phyloP scores from a whole-genome alignment of 148 eudicot species.

The Arctostaphylos glauca region DNA sequence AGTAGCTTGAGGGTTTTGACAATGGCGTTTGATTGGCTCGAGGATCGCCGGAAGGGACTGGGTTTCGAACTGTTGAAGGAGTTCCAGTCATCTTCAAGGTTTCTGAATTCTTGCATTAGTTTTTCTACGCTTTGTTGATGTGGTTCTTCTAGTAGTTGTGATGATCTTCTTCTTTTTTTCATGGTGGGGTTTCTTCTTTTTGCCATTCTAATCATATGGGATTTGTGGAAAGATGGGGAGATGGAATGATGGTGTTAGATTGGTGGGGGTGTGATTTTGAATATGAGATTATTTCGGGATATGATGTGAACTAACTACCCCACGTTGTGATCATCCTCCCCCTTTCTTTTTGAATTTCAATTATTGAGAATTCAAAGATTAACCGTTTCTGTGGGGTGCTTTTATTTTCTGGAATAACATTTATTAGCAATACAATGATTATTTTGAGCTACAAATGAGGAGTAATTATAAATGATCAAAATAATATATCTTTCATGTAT shows the following conservation, averaged over 20 bases:
- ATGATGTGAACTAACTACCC: neutral
- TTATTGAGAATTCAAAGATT: neutral
- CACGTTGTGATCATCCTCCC: neutral
- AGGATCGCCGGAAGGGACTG: neutral
- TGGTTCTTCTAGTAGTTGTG: neutral
- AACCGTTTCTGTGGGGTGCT: neutral
- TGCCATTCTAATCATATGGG: neutral
- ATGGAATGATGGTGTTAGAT: neutral
- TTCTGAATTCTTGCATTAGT: neutral
- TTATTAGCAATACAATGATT: no score
- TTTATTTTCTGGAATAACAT: no score
- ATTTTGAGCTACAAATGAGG: no score
- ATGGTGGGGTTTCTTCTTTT: constrained; percentile 11
- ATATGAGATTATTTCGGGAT: constrained; percentile 22
- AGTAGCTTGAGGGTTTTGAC: neutral
- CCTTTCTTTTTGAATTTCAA: neutral
- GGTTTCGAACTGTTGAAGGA: neutral
- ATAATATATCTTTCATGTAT: no score
- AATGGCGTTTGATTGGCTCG: neutral
- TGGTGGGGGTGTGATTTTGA: constrained; percentile 4
- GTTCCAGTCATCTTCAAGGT: neutral
- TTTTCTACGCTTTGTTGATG: neutral
- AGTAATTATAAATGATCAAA: no score
- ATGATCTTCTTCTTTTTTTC: neutral
- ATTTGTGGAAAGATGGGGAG: neutral